phyloP scores from a whole-genome alignment of 208 protist genomes.

The Acanthamoeba healyi region DNA sequence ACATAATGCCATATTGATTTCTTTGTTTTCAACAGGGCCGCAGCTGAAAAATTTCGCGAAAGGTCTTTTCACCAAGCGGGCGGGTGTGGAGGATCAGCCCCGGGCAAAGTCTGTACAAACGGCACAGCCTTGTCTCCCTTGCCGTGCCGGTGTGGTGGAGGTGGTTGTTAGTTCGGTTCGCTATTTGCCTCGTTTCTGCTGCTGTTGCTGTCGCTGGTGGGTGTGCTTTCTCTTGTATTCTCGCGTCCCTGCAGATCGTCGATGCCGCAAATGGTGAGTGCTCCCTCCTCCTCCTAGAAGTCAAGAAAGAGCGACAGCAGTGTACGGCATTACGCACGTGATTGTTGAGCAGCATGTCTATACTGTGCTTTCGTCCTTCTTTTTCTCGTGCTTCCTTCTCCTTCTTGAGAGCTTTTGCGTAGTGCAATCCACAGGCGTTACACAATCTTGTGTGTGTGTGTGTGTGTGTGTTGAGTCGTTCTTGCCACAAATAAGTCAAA shows the following conservation, averaged over 20 bases:
- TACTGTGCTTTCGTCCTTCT: conserved; percentile 77
- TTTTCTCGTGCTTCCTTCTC: conserved; percentile 71
- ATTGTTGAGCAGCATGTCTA: conserved; percentile 77
- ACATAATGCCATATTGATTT: neutral
- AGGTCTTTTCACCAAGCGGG: no score
- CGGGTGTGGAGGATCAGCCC: no score
- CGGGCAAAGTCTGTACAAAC: no score
- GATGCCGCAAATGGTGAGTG: no score
- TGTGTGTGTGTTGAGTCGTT: neutral
- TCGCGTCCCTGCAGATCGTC: neutral
- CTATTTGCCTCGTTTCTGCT: neutral
- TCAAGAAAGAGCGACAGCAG: no score
- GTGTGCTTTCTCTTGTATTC: neutral
- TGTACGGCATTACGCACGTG: neutral
- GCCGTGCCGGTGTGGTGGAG: no score
- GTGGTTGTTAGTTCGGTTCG: neutral
- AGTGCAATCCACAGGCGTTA: conserved; percentile 75
- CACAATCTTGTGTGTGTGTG: neutral
- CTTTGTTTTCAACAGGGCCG: no score
- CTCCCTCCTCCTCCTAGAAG: no score
- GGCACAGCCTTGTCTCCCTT: neutral
- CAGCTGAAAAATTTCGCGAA: no score
- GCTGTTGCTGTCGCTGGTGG: neutral
- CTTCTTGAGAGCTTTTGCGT: conserved; percentile 71
- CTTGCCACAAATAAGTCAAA: neutral